Conservation (phyloP, 139 green algal species). For the Chlamydomonas schloesseri region DNA sequence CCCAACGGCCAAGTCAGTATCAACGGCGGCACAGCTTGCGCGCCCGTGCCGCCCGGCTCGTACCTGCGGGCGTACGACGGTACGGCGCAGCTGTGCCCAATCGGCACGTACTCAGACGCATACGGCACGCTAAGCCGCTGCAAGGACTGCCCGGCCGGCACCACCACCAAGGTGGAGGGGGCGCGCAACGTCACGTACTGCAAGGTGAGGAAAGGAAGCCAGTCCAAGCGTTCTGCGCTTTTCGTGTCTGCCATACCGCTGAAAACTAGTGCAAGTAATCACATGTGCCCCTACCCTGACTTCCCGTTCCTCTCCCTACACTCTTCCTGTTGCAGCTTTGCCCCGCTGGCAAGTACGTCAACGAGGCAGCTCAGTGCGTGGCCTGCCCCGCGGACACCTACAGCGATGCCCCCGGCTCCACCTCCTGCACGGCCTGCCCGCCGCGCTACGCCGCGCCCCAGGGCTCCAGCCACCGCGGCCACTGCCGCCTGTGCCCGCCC, state of each 20-base stretch:
- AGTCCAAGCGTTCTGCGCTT: no score
- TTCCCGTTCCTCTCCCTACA: no score
- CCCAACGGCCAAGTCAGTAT: not conserved
- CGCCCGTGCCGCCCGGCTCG: not conserved
- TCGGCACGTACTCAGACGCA: not conserved
- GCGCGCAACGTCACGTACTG: not conserved
- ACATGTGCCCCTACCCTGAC: no score
- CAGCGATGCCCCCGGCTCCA: not conserved
- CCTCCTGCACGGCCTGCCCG: not conserved
- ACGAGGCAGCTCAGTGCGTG: not conserved
- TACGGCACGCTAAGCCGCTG: not conserved
- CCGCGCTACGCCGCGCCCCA: not conserved
- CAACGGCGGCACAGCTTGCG: not conserved
- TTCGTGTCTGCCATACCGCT: no score
- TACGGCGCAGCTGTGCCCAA: not conserved
- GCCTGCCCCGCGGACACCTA: not conserved
- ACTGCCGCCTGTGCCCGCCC: not conserved
- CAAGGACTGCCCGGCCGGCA: not conserved
- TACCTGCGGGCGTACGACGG: not conserved
- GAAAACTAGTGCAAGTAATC: no score
- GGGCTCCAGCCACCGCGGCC: not conserved
- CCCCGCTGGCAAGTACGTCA: not conserved
- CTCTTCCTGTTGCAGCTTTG: not conserved
- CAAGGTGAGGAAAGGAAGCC: not conserved
- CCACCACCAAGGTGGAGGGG: not conserved